phyloP scores from a whole-genome alignment of 371 early-diverging fungal species.

The Syncephalastrum monosporum region DNA sequence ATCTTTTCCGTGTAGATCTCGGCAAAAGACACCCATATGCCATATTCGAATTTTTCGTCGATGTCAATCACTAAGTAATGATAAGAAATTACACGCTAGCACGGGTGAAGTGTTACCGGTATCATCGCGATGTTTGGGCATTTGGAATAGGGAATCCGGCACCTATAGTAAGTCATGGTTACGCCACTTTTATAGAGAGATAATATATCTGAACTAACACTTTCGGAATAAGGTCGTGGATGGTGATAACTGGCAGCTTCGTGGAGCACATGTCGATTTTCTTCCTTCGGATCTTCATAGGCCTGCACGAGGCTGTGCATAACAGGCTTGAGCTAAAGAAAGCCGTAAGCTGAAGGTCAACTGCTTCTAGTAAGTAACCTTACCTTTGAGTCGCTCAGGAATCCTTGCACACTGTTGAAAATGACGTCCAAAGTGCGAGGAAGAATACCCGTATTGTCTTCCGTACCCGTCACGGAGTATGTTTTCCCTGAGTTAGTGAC shows the following conservation, averaged over 20 bases:
- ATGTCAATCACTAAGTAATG: conserved; percentile 29
- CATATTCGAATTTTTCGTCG: conserved; percentile 59
- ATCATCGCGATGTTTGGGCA: too few relatives aligned
- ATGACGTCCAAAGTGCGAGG: conserved; percentile 64
- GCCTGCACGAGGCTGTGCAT: conserved; percentile 45
- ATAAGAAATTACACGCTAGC: too few relatives aligned
- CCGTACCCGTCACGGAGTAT: conserved; percentile 63
- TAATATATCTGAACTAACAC: too few relatives aligned
- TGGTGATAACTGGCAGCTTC: conserved; percentile 6
- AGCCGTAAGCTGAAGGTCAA: neutral
- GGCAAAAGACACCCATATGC: conserved; percentile 73
- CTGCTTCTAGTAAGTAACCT: neutral
- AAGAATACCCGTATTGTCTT: conserved; percentile 54
- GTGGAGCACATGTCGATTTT: conserved; percentile 29
- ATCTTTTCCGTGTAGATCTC: conserved; percentile 87
- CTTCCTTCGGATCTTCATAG: conserved; percentile 31
- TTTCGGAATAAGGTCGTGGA: too few relatives aligned
- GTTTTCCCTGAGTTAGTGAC: conserved; percentile 88
- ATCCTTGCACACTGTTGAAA: conserved; percentile 44
- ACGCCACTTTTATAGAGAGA: too few relatives aligned
- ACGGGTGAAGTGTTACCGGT: too few relatives aligned
- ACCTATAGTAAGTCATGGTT: too few relatives aligned
- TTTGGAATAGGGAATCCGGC: too few relatives aligned
- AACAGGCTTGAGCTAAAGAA: conserved; percentile 38
- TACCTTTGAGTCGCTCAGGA: conserved; percentile 35